phyloP scores from a whole-genome alignment of 352 stramenopile species.

The Pythium insidiosum region DNA sequence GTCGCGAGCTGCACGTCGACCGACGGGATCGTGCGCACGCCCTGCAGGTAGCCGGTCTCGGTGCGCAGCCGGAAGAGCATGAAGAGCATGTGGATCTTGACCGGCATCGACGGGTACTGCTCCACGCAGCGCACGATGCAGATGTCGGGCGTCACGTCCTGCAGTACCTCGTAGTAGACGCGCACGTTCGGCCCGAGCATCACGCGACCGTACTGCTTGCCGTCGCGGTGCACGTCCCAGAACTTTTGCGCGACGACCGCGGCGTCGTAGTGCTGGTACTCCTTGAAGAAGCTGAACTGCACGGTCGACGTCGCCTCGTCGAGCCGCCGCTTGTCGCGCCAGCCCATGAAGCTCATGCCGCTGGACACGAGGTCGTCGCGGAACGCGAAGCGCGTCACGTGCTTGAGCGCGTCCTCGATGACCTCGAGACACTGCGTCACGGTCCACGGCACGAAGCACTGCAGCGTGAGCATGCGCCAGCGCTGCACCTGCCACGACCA shows the following conservation, averaged over 20 bases:
- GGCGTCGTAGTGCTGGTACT: neutral
- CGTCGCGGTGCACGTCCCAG: neutral
- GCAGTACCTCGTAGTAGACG: slow-evolving; percentile 8
- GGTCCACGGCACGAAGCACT: slow-evolving; percentile 1
- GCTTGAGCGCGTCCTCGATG: slow-evolving; percentile 1
- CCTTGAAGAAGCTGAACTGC: slow-evolving; percentile 11
- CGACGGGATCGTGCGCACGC: neutral
- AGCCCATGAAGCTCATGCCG: slow-evolving; percentile 8
- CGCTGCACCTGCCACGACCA: neutral
- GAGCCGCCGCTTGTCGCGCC: slow-evolving; percentile 4
- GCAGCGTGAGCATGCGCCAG: slow-evolving; percentile 1
- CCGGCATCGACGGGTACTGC: slow-evolving; percentile 1
- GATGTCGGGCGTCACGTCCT: slow-evolving; percentile 5
- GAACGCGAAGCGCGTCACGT: neutral
- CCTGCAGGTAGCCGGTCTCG: slow-evolving; percentile 1
- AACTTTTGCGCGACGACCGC: neutral
- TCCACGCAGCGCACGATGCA: slow-evolving; percentile 5
- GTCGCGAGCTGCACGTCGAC: neutral
- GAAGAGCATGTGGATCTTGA: slow-evolving; percentile 7
- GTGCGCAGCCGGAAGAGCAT: slow-evolving; percentile 6
- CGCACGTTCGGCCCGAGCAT: neutral
- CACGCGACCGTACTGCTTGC: neutral
- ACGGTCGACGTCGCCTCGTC: slow-evolving; percentile 1
- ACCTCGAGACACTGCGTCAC: neutral
- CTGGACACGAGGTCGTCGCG: slow-evolving; percentile 3